Percentiles rank a stretch among this genome's conserved stretches.
Evolutionary conservation across 345 rosid genomes (phyloP).

Genomic region (Lenwebbia sp.): DNA sequence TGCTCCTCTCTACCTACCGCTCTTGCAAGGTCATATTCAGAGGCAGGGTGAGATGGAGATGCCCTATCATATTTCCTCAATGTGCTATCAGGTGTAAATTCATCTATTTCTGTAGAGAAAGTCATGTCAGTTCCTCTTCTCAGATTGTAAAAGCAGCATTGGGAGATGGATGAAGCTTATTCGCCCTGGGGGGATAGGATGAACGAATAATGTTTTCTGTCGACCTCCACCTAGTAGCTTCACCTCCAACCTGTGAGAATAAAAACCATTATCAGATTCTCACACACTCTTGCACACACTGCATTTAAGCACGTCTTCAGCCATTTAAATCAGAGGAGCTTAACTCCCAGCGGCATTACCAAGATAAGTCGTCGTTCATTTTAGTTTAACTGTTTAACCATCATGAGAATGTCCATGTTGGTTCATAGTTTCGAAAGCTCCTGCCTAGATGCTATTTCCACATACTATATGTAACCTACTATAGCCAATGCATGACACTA

Average conservation of each 20-base stretch:
- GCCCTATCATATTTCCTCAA: slow-evolving; percentile 56
- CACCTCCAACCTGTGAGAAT: slow-evolving; percentile 29
- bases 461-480: not conserved
- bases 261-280: slow-evolving; percentile 26
- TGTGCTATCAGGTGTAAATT: slow-evolving; percentile 35
- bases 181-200: slow-evolving; percentile 40
- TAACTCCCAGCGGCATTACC: not conserved
- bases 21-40: slow-evolving; percentile 49
- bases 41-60: slow-evolving; percentile 46
- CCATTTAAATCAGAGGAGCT: slow-evolving; percentile 16
- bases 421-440: not conserved
- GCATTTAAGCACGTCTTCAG: slow-evolving; percentile 27
- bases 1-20: slow-evolving; percentile 39
- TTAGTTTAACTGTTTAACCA: not conserved
- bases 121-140: slow-evolving; percentile 28
- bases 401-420: not conserved
- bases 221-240: slow-evolving; percentile 37
- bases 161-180: slow-evolving; percentile 24
- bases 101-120: slow-evolving; percentile 31
- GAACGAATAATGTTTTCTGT: slow-evolving; percentile 28
- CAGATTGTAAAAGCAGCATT: slow-evolving; percentile 28
- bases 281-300: slow-evolving; percentile 44
- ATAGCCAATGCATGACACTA: not conserved
- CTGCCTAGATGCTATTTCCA: not conserved
- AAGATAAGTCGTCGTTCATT: not conserved